Evolutionary conservation across 768 basidiomycete genomes (phyloP).

Genomic region (Omphalotus guepiniiformis): DNA sequence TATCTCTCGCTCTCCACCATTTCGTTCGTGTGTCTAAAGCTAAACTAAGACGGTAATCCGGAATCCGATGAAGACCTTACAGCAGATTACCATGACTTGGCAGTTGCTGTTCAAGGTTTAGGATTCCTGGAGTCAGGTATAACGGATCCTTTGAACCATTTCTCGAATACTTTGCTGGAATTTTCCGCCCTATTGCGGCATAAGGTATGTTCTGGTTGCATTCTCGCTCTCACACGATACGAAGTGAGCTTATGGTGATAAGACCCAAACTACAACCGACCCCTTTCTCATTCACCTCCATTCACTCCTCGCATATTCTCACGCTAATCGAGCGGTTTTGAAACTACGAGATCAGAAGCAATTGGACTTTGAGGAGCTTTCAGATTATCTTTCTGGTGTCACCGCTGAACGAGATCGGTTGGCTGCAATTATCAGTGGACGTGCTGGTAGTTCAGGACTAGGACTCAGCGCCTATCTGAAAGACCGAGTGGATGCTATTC

Average conservation of each 20-base stretch:
- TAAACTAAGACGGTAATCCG: conserved; percentile 76
- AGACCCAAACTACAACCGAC: conserved; percentile 86
- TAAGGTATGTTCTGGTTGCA: conserved; percentile 44
- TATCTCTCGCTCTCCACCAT: conserved; percentile 21
- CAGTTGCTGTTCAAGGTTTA: conserved; percentile 92
- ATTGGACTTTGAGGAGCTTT: conserved; percentile 96
- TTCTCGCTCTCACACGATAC: too few species aligned
- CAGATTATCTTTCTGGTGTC: conserved; percentile 90
- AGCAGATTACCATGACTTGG: conserved; percentile 95
- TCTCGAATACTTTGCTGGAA: conserved; percentile 93
- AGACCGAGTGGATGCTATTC: conserved; percentile 86
- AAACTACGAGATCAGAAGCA: conserved; percentile 98
- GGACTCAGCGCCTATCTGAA: conserved; percentile 88
- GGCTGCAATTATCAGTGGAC: conserved; percentile 85
- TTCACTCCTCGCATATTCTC: conserved; percentile 89
- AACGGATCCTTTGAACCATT: conserved; percentile 95
- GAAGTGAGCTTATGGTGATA: neutral
- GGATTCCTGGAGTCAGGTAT: conserved; percentile 98
- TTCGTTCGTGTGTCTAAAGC: conserved; percentile 61
- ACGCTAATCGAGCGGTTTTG: conserved; percentile 89
- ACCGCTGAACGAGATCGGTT: conserved; percentile 91
- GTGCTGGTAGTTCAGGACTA: conserved; percentile 77
- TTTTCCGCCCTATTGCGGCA: conserved; percentile 89
- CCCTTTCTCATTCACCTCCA: conserved; percentile 89
- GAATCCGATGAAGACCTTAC: conserved; percentile 91